Evolutionary conservation across 106 monocot genomes (phyloP), one percentile per base, ranked within the genome.

Genomic region (Ottelia alismoides): DNA sequence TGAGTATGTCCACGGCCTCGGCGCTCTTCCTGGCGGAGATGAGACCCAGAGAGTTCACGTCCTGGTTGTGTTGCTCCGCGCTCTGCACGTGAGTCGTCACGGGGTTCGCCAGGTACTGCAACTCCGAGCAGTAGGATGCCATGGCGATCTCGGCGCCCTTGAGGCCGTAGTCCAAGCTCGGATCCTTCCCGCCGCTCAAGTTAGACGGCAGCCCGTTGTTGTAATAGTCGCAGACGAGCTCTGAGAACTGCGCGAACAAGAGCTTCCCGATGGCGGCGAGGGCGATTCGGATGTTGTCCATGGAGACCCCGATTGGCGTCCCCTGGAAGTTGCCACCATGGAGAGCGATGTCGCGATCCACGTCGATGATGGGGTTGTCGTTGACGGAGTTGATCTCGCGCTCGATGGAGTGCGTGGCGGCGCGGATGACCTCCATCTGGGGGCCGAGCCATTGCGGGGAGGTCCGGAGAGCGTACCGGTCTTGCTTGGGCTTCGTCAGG

Each of bases 251-350:
- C n/a, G 92, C 92, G 44, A 92, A 92, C 74, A 92, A 79, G 65
- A 92, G 86, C 31, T 71, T 71, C 7, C 64, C 57, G 49, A 71
- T 62, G 30, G 71, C 57, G 22, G 57, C 71, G 22, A 71, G 12
- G 40, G 71, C 57, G 18, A 71, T 31, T 17, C 64, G 47, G 57
- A 56, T 63, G 65, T 86, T 86, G 68, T 92, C 92, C 92, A 92
- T 92, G 2, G 92, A 82, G 22, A 92, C 92, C 1, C 92, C 91
- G 27, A 92, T 79, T 7, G 92, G 92, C 0, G 92, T 92, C n/a
- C 92, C 92, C 40, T 92, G 85, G 76, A 92, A 92, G 74, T 92
- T 92, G 44, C 92, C 92, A 1, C 92, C 92, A 31, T 92, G 92
- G 32, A 92, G 61, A 22, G 86, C 82, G 30, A 57, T 57, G 57